Base-by-base conservation (phyloP, 768 basidiomycete species). In the Tulasnella calospora region DNA sequence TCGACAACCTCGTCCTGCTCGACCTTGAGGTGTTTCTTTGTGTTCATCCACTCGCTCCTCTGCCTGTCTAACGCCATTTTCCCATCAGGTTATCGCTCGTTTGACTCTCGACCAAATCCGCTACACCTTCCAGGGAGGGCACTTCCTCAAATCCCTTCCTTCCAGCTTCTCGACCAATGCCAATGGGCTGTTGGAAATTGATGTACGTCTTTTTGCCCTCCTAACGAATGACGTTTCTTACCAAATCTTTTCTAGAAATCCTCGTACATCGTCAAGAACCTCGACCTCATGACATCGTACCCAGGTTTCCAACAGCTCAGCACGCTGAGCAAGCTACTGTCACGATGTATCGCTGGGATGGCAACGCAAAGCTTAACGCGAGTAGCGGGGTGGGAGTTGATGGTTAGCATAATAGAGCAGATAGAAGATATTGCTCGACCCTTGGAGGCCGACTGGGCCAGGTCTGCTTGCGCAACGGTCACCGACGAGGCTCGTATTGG, bases 401-500 rank as follows among this genome's bases (percentile, higher is more conserved):
- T 85, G 55, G 76, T 81, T 17, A 79, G 80, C 4, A 77, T 81
- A 2, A 38, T 81, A 19, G 35, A 70, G 33, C 77, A 75, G 19
- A 61, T 85, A 13, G 78, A 83, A 19, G 57, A 10, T 7, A 6
- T 85, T 8, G 79, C 84, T 13, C 35, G 71, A 0, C 74, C 55
- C 0, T 78, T 85, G 0, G 83, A 84, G 78, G 36, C 38, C 2
- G 81, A 81, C 55, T 85, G 86, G 86, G 47, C 80, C 13, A 69
- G 72, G 40, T 83, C 83, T 80, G 79, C 82, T 5, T 80, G 85
- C 5, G 79, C 85, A 6, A 19, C 51, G 27, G 74, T 83, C 10
- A 73, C 77, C n/a, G 79, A 82, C n/a, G 85, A 86, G 17, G 76
- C 82, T 23, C 79, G 81, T 13, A 74, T 86, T 1, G 82, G 85